phyloP scores from a whole-genome alignment of 805 yeast genomes.

The Osmozyma mogii region DNA sequence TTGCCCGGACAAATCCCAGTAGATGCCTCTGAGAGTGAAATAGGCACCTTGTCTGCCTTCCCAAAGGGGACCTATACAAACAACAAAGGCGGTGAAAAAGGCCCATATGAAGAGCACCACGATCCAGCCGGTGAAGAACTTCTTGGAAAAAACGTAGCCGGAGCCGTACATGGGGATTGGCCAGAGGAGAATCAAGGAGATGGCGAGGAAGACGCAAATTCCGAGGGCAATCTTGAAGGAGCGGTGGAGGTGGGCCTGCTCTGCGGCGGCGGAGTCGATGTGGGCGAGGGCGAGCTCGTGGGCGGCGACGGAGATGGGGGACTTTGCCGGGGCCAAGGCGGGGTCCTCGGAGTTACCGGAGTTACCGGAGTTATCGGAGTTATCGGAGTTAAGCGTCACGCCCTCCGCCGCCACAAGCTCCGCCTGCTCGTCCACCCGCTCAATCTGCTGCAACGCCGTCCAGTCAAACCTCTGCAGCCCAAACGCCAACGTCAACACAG shows the following conservation, averaged over 20 bases:
- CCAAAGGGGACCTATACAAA: conserved; percentile 60
- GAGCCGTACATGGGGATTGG: conserved; percentile 95
- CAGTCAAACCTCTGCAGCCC: conserved; percentile 73
- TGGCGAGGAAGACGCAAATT: conserved; percentile 52
- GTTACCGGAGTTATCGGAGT: conserved; percentile 5
- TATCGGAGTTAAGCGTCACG: conserved; percentile 6
- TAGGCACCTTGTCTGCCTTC: conserved; percentile 66
- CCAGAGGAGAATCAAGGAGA: conserved; percentile 67
- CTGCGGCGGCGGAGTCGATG: conserved; percentile 29
- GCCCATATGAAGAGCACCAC: conserved; percentile 77
- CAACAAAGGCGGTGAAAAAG: conserved; percentile 56
- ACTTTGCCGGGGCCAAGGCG: conserved; percentile 27
- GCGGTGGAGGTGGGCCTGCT: conserved; percentile 41
- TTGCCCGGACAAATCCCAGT: conserved; percentile 82
- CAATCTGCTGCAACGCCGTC: conserved; percentile 50
- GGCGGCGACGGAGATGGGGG: conserved; percentile 33
- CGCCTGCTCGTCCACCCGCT: conserved; percentile 64
- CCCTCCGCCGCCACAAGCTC: conserved; percentile 44
- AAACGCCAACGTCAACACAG: conserved; percentile 55
- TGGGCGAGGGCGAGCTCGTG: conserved; percentile 24
- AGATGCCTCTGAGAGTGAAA: conserved; percentile 65
- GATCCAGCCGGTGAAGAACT: conserved; percentile 86
- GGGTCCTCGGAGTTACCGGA: conserved; percentile 10
- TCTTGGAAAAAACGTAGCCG: conserved; percentile 63
- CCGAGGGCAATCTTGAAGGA: conserved; percentile 56